Conservation (phyloP, 139 green algal genomes). For the Desmodesmus armatus region DNA sequence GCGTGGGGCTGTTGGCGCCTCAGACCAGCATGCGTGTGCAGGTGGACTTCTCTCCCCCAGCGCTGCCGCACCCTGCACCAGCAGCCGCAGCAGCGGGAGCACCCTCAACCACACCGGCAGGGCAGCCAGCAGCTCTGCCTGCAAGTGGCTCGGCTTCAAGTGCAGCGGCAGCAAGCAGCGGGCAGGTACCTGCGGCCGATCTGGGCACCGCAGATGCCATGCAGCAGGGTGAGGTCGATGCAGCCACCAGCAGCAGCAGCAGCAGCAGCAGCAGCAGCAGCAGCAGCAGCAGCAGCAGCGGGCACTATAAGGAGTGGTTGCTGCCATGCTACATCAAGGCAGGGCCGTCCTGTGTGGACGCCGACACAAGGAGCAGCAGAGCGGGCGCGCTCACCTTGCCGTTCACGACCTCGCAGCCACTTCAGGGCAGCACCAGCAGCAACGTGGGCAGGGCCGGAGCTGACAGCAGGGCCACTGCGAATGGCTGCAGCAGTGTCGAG, state of each 20-base stretch:
- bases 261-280: neutral
- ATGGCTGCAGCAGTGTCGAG: neutral
- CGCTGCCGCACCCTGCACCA: conserved; percentile 9
- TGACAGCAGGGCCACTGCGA: conserved; percentile 16
- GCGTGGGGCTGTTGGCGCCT: neutral
- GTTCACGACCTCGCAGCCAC: neutral
- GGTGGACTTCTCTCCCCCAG: conserved; percentile 56
- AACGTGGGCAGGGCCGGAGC: neutral
- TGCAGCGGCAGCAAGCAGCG: neutral
- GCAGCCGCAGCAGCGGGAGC: neutral
- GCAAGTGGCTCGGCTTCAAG: neutral
- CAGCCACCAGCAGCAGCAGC: neutral
- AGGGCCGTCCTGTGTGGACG: no score
- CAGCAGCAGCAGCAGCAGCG: neutral
- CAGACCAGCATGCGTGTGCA: conserved; percentile 46
- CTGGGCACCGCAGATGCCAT: neutral
- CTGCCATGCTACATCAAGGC: conserved; percentile 33
- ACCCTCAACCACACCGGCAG: neutral
- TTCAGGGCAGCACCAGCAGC: neutral
- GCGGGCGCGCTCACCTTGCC: neutral
- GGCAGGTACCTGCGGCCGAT: neutral
- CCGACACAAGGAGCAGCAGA: no score
- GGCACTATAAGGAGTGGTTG: conserved; percentile 6
- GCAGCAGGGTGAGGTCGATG: neutral
- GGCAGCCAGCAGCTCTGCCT: neutral